Base-by-base conservation (phyloP, 2,329 filamentous ascomycete genomes). In the Talaromyces sp. region DNA sequence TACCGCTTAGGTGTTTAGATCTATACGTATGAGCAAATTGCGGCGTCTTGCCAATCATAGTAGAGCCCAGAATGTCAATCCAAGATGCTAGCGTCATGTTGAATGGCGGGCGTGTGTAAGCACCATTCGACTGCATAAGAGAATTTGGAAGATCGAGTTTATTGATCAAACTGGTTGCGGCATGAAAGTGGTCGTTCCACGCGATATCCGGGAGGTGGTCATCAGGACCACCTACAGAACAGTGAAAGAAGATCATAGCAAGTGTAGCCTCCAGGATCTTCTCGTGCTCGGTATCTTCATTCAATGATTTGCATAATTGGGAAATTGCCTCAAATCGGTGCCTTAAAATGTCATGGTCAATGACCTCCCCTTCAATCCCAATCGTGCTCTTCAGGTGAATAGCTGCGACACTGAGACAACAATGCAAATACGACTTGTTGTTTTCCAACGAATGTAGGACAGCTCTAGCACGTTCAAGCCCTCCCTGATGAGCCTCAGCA, bases 131-230 rank as follows among this genome's bases (percentile, higher is more conserved):
- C 67, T 87, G 83, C 50, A 87, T 83, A 63, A 94, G 87, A 57
- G 88, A 78, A 45, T 85, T 84, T 10, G 91, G 89, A 45, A 98
- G 87, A 66, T 93, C 89, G 39, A 98, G 88, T 79, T 92, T 93
- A 75, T 90, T 87, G 27, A 97, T 91, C 62, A 98, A 85, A 71
- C 89, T 93, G 70, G 90, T 90, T 22, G 90, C 94, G 3, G 93
- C 93, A 77, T 96, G 90, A 81, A 98, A 97, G 82, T 99, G 95
- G 76, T 96, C 91, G 81, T 94, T 91, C 95, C 95, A 99, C 25
- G 93, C 89, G 71, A 98, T 96, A 75, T 98, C 93, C 17, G 92
- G 90, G 27, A 97, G 87, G 13, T 86, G 86, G 74, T 97, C 92
- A 71, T 95, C 90, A 41, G 90, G 88, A 72, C 91, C 87, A 62